Evolutionary conservation across 163 green algal genomes (phyloP), one percentile per base, ranked within the genome.

Genomic region (Coccomyxa subellipsoidea): DNA sequence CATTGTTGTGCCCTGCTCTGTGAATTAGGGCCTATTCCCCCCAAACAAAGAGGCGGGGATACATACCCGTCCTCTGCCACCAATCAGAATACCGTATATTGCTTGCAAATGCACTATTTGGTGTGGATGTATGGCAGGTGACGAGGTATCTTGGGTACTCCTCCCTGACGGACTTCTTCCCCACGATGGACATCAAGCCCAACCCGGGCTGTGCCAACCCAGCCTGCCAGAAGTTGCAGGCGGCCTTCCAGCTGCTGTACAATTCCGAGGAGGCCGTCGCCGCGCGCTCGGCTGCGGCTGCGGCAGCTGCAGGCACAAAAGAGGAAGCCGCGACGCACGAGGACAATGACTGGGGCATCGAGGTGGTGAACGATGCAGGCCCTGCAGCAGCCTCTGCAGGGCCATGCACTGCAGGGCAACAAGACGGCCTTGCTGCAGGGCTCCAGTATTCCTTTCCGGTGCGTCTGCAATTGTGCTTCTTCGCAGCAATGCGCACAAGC

Each of bases 81-180:
- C n/a, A 75, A 72, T 0, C 31, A 35, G 21, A 76, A 38, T 25
- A 35, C 31, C n/a, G 5, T 34, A 18, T 15, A 36, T 18, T 23
- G 31, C n/a, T 38, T 1, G 10, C 69, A n/a, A n/a, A n/a, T n/a
- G n/a, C n/a, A n/a, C n/a, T n/a, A n/a, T n/a, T n/a, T n/a, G n/a
- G n/a, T 38, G 1, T 76, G 69, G 29, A 29, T 10, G 21, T 36
- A 25, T 35, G 66, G 80, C 83, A 89, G 87, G 89, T 92, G 10
- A 92, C 80, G n/a, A 88, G 83, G 39, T 98, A 96, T 84, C 86
- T 98, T 31, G 96, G 96, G 27, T 99, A 99, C 92, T 93, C 88
- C 75, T 91, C 88, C 32, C 85, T 99, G 7, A 95, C 93, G 75
- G 96, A 99, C 87, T 98, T 97, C 88, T 99, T 99, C 84, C 96